Evolutionary conservation across 208 protist species (phyloP).

Genomic region (Leptomonas seymouri): DNA sequence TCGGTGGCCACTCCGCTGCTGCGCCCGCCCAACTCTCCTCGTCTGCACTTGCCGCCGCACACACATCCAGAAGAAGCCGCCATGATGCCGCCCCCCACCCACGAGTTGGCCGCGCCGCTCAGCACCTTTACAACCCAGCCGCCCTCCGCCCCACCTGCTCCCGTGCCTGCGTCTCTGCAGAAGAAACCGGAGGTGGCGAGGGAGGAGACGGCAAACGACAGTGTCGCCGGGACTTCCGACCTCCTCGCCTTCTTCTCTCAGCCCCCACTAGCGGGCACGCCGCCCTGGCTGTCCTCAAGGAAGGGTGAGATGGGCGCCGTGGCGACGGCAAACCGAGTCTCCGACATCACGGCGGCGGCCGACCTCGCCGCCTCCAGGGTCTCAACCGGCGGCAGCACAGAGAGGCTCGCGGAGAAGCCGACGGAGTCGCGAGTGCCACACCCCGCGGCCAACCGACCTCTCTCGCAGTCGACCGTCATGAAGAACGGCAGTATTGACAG

Average conservation of each 20-base stretch:
- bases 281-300: conserved; percentile 24
- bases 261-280: conserved; percentile 4
- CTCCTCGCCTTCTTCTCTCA: conserved; percentile 16
- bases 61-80: conserved; percentile 12
- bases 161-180: conserved; percentile 11
- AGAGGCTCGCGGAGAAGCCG: conserved; percentile 2
- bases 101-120: conserved; percentile 1
- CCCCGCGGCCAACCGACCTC: neutral
- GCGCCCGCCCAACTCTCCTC: conserved; percentile 22
- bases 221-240: conserved; percentile 5
- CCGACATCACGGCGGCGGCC: neutral
- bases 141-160: conserved; percentile 3
- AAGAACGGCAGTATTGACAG: conserved; percentile 32
- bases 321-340: neutral
- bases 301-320: conserved; percentile 7
- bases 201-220: conserved; percentile 10
- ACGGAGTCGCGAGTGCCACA: no score
- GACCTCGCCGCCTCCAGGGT: conserved; percentile 13
- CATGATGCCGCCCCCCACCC: conserved; percentile 19
- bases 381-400: conserved; percentile 8
- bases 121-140: conserved; percentile 3
- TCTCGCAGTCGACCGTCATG: conserved; percentile 14
- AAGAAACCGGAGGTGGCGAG: neutral
- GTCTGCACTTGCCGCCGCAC: conserved; percentile 13
- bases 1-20: conserved; percentile 23